Conservation (phyloP, 306 rosid genomes). For the Crotalaria pallida region DNA sequence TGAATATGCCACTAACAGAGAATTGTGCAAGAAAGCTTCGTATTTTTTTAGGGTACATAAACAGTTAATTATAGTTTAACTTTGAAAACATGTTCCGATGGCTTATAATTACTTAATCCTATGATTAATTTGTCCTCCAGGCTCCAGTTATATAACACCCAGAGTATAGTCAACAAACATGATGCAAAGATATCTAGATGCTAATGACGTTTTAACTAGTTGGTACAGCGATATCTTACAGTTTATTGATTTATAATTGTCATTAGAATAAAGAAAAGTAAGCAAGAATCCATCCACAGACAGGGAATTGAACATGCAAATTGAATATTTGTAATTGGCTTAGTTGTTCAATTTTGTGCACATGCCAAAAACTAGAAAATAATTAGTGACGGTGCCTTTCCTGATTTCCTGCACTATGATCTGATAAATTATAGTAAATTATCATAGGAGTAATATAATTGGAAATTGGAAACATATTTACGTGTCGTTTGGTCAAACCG, state of each 20-base stretch:
- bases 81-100: not conserved
- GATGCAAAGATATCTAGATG: not conserved
- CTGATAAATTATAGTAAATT: not conserved
- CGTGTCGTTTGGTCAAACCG: conserved; percentile 34
- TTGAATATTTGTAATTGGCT: not conserved
- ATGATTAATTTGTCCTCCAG: not conserved
- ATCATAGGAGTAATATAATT: not conserved
- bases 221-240: not conserved
- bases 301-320: not conserved
- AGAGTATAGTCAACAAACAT: not conserved
- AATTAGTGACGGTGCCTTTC: not conserved
- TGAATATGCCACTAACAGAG: no score
- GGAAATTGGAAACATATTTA: not conserved
- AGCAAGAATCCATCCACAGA: not conserved
- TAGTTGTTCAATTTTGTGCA: not conserved
- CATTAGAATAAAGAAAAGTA: not conserved
- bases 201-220: not conserved
- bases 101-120: not conserved
- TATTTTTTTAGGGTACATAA: no score
- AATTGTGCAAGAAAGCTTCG: no score
- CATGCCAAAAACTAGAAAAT: not conserved
- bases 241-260: not conserved
- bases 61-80: no score
- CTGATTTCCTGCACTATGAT: conserved; percentile 11
- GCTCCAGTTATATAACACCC: not conserved